Evolutionary conservation across 176 grass and related monocot genomes (phyloP), one percentile per base, ranked within the genome.

Genomic region (Phoenix dactylifera): DNA sequence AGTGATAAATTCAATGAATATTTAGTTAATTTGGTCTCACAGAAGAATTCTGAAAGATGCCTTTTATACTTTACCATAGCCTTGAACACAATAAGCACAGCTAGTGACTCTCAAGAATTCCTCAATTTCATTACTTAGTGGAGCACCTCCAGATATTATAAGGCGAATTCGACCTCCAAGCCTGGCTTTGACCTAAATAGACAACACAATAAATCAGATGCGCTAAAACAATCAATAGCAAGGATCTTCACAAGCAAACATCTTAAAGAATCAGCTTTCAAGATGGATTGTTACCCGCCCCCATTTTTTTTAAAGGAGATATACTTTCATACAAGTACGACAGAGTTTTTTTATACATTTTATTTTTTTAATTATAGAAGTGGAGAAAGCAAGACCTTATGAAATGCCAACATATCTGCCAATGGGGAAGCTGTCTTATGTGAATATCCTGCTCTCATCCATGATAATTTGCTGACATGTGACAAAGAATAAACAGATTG

Each of bases 71-170:
- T 79, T 92, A 98, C 93, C 93, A 74, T 98, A 98, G 44, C 93
- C 93, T 89, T 98, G 93, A 67, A 59, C 23, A 26, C 92, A 72
- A 63, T 80, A 90, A 71, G 93, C 93, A 65, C 93, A 98, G 53
- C 76, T 79, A 59, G 93, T 92, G 56, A 98, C 93, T 58, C 93
- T 76, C 68, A 98, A 56, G 77, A 98, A 98, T 52, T 98, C 93
- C 76, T 98, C 93, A 19, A 98, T 98, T 50, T 98, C 93, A 61
- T 54, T 79, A 74, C 81, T 92, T 64, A 98, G 73, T 30, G 93
- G 93, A 25, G 93, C 93, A 15, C 93, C 87, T 62, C 93, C 93
- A 0, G 93, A 85, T 61, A 98, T 81, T 75, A 98, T 69, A 76
- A 98, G 80, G 54, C 93, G 93, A 81, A 98, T 48, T 57, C 84